Conservation (phyloP, 441 rosid species). For the Euphorbia schlechtendalii region DNA sequence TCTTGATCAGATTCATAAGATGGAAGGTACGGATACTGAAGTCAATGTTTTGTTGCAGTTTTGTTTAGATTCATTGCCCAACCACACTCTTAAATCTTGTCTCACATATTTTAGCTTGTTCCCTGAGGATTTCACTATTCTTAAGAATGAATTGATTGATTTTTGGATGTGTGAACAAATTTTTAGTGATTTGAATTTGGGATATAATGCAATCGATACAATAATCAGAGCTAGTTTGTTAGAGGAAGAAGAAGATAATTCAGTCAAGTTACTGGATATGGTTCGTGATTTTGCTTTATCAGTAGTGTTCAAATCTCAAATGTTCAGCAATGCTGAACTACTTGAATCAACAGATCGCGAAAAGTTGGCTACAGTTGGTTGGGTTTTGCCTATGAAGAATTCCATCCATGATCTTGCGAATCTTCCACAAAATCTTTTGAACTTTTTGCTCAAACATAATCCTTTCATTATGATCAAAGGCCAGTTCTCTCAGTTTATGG, state of each 20-base stretch:
- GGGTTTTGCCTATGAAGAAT: slow-evolving; percentile 10
- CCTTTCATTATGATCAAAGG: not conserved
- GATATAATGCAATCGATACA: slow-evolving; percentile 4
- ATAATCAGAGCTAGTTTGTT: slow-evolving; percentile 12
- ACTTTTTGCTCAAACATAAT: slow-evolving; percentile 10
- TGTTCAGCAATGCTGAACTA: not conserved
- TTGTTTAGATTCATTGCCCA: slow-evolving; percentile 22
- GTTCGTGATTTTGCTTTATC: slow-evolving; percentile 20
- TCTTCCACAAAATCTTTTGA: not conserved
- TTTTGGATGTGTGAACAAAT: slow-evolving; percentile 23
- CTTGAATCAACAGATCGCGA: not conserved
- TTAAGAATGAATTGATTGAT: not conserved
- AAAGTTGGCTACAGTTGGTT: not conserved
- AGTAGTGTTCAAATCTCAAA: not conserved
- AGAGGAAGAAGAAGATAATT: not conserved
- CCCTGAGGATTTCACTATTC: slow-evolving; percentile 5
- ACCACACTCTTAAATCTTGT: not conserved
- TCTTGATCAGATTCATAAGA: slow-evolving; percentile 14
- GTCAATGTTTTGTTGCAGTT: slow-evolving; percentile 22
- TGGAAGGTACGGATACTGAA: slow-evolving; percentile 16
- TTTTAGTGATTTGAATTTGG: not conserved
- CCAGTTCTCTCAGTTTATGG: not conserved
- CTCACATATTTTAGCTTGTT: slow-evolving; percentile 17
- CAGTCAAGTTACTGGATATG: slow-evolving; percentile 21
- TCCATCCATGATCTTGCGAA: not conserved